A percentile compares a stretch with the other conserved stretches of the same genome.
phyloP scores from a whole-genome alignment of 768 basidiomycete genomes.

The Glaciozyma martinii region DNA sequence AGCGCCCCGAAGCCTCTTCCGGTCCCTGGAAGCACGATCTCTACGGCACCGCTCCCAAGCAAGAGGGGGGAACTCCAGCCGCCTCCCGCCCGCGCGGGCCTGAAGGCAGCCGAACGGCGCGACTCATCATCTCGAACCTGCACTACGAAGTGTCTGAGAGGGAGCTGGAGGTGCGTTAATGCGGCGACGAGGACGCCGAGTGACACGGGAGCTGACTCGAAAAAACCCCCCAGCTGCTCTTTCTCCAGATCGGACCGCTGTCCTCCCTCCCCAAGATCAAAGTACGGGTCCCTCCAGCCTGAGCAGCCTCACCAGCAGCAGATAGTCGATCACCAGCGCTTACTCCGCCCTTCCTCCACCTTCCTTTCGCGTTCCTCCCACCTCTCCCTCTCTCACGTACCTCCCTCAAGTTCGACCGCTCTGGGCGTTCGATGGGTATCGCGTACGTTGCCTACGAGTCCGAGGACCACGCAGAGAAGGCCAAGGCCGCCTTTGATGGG shows the following conservation, averaged over 20 bases:
- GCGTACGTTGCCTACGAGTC: conserved; percentile 25
- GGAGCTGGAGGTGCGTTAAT: conserved; percentile 32
- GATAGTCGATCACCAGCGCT: background rate
- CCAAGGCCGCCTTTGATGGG: conserved; percentile 35
- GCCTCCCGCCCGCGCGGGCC: background rate
- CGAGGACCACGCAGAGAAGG: conserved; percentile 28
- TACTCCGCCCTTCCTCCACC: conserved; percentile 4
- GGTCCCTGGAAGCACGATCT: conserved; percentile 2
- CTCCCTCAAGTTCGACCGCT: conserved; percentile 31
- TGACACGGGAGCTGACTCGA: background rate
- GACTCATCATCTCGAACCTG: conserved; percentile 31
- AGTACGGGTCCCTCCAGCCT: conserved; percentile 26
- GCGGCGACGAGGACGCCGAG: background rate
- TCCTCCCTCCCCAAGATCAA: conserved; percentile 32
- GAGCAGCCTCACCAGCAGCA: background rate
- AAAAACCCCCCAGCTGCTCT: conserved; percentile 21
- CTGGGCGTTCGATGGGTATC: conserved; percentile 34
- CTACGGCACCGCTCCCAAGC: background rate
- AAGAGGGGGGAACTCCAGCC: background rate
- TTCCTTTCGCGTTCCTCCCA: background rate
- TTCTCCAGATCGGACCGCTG: conserved; percentile 34
- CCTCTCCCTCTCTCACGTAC: background rate
- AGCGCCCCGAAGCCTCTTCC: too few relatives aligned
- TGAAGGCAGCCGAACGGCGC: conserved; percentile 1
- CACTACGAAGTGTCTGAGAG: conserved; percentile 36